Conservation (phyloP, 306 rosid species). For the Rosa lucieae region DNA sequence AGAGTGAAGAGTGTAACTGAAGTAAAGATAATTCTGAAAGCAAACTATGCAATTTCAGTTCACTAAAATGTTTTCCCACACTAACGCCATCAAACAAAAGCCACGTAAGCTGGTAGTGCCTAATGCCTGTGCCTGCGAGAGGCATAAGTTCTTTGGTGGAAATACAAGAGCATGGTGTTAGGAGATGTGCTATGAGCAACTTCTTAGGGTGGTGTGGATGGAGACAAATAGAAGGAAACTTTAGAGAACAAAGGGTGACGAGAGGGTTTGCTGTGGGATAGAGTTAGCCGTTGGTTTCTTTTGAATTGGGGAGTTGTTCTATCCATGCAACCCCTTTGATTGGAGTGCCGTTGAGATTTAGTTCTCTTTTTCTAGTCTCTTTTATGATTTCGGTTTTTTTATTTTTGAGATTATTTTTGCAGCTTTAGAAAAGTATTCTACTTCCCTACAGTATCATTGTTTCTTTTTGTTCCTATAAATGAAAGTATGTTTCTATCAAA, state of each 20-base stretch:
- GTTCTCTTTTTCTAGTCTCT: neutral
- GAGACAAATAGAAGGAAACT: neutral
- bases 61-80: neutral
- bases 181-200: neutral
- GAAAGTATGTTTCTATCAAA: neutral
- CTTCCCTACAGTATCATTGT: neutral
- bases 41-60: neutral
- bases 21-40: neutral
- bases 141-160: neutral
- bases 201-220: neutral
- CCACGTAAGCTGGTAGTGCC: neutral
- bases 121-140: neutral
- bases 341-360: neutral
- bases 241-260: neutral
- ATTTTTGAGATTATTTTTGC: neutral
- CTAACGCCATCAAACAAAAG: neutral
- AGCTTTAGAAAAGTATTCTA: neutral
- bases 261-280: neutral
- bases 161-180: neutral
- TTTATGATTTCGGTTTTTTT: no score
- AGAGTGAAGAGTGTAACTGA: neutral
- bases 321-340: neutral
- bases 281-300: neutral
- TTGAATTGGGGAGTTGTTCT: neutral
- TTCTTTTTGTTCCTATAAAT: neutral